These are phyloP conservation scores for Cytauxzoon felis DNA, from an alignment of 169 alveolate genomes.

Conservation along the genomic window DNA sequence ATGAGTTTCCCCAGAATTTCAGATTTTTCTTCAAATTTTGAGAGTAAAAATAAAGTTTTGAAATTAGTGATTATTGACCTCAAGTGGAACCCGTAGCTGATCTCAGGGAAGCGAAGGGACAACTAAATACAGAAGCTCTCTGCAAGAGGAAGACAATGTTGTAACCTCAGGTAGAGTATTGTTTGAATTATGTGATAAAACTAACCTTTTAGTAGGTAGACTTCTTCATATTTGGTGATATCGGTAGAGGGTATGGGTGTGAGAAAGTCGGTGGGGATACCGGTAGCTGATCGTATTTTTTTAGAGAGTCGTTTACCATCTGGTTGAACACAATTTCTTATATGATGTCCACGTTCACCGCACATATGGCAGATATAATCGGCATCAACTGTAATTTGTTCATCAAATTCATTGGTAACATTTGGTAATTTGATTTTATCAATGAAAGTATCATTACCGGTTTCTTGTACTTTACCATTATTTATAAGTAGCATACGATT, in stretches of 20 bases:
- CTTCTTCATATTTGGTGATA: slow-evolving; percentile 74
- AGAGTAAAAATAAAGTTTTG: no score
- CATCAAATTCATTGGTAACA: background rate
- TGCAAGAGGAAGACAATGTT: no score
- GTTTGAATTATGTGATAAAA: background rate
- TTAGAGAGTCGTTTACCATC: slow-evolving; percentile 74
- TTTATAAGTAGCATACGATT: slow-evolving; percentile 17
- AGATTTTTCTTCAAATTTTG: no score
- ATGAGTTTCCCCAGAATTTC: no score
- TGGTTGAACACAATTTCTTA: slow-evolving; percentile 71
- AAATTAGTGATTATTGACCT: no score
- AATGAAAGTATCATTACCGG: background rate
- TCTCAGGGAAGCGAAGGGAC: no score
- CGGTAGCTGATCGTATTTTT: slow-evolving; percentile 82
- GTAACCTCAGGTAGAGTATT: no score
- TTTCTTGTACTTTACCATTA: background rate
- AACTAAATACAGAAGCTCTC: no score
- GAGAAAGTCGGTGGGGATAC: slow-evolving; percentile 79
- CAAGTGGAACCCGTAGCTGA: no score
- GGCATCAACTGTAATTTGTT: slow-evolving; percentile 29
- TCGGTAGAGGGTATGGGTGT: slow-evolving; percentile 73
- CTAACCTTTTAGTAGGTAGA: slow-evolving; percentile 65
- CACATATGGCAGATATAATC: slow-evolving; percentile 83
- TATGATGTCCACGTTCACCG: slow-evolving; percentile 82
- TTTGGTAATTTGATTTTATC: background rate